Evolutionary conservation across 2,329 filamentous ascomycete species (phyloP), one percentile per base, ranked within the genome.

Genomic region (Exserohilum turcica): DNA sequence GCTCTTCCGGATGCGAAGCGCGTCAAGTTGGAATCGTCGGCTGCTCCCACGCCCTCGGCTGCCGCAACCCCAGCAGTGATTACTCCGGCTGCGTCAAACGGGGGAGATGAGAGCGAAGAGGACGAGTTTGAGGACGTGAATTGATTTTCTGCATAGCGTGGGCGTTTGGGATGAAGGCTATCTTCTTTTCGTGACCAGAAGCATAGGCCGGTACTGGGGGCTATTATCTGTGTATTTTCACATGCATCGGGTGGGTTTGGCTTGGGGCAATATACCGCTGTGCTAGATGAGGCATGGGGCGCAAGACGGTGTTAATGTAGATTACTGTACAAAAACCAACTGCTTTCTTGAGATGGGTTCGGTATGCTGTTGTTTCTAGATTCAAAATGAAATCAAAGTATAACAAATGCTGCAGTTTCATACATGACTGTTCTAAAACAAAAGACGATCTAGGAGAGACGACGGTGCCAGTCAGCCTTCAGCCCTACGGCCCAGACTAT

Each of bases 21-120:
- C 57, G 79, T 84, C 38, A 87, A 86, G 71, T 70, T 87, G 15
- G 85, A 87, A 47, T 72, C 77, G 56, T 73, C 77, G 8, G 69
- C 68, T 4, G 65, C 72, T 7, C 65, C 71, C 6, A 72, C 73
- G 1, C 67, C 67, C 5, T 68, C 60, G 28, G 68, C 64, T 28
- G 60, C 62, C 16, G 65, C 62, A 2, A 74, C 71, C 5, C 71
- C 71, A 21, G 74, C 73, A 21, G 71, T 61, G 13, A 66, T 64
- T 4, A 74, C 71, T n/a, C 71, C 71, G 16, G 74, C 72, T n/a
- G 71, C 73, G 9, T 75, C 76, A 1, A 70, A 77, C 36, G 78
- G 74, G 19, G 78, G 77, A 7, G 78, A 79, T 31, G 77, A 79
- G 60, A 78, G 74, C 18, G 75, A 77, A 19, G 76, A 79, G 48